phyloP scores from a whole-genome alignment of 306 rosid genomes.

The Medicago arabica region DNA sequence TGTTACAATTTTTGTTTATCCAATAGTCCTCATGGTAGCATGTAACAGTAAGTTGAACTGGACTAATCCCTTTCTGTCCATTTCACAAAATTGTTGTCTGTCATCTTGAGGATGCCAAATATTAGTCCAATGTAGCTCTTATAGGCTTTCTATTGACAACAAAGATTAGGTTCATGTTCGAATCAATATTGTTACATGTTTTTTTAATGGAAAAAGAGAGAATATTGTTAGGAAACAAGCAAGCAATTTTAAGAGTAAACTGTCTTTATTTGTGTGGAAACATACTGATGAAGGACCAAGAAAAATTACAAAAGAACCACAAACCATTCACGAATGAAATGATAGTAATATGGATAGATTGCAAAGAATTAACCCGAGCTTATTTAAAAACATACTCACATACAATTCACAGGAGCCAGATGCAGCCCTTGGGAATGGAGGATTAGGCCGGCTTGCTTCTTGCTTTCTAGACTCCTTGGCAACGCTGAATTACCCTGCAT shows the following conservation, averaged over 20 bases:
- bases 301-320: slow-evolving; percentile 16
- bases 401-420: slow-evolving; percentile 77
- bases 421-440: slow-evolving; percentile 98
- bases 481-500: slow-evolving; percentile 92
- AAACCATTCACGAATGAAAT: slow-evolving; percentile 8
- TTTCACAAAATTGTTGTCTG: slow-evolving; percentile 17
- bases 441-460: slow-evolving; percentile 95
- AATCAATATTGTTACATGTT: neutral
- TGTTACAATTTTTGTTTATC: neutral
- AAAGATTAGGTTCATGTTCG: slow-evolving; percentile 24
- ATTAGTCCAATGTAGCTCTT: no score
- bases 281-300: neutral
- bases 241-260: no score
- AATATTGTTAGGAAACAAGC: no score
- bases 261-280: no score
- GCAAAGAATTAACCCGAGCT: slow-evolving; percentile 19
- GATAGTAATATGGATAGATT: slow-evolving; percentile 15
- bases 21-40: slow-evolving; percentile 14
- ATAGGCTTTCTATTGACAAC: slow-evolving; percentile 4
- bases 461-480: slow-evolving; percentile 97
- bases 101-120: neutral
- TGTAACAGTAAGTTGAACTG: slow-evolving; percentile 29
- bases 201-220: neutral
- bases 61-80: slow-evolving; percentile 32
- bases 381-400: slow-evolving; percentile 21